These are phyloP conservation scores for Rosa hybrid DNA, from an alignment of 331 rosid genomes.

Conservation along the genomic window DNA sequence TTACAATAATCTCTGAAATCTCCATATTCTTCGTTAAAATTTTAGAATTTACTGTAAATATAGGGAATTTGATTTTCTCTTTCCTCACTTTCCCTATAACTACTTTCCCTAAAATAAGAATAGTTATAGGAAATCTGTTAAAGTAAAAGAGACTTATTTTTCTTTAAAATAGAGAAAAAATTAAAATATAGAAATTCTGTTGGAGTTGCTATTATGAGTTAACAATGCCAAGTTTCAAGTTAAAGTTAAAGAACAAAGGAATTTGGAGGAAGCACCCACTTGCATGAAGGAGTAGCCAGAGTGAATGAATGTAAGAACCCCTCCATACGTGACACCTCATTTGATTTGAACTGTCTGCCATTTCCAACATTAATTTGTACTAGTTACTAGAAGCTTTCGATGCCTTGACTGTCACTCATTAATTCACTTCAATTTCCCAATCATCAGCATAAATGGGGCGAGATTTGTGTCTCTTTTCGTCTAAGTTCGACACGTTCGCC, in stretches of 20 bases:
- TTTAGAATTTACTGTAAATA: too few relatives aligned
- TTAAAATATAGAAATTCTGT: too few relatives aligned
- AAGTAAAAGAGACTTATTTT: too few relatives aligned
- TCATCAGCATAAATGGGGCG: constrained; percentile 12
- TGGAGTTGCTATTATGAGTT: too few relatives aligned
- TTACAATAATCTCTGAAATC: too few relatives aligned
- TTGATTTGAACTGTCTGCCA: constrained; percentile 22
- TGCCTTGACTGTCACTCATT: background rate
- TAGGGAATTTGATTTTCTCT: too few relatives aligned
- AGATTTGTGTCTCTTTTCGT: background rate
- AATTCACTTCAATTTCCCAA: background rate
- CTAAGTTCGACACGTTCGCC: constrained; percentile 12
- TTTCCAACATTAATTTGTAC: too few relatives aligned
- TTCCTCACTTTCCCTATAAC: too few relatives aligned
- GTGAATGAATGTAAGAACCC: constrained; percentile 21
- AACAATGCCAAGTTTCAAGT: background rate
- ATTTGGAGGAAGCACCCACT: constrained; percentile 16
- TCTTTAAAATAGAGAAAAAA: too few relatives aligned
- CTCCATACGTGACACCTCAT: constrained; percentile 28
- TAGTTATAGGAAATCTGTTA: too few relatives aligned
- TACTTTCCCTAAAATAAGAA: too few relatives aligned
- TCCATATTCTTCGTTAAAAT: too few relatives aligned
- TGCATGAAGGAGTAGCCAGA: constrained; percentile 1
- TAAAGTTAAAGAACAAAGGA: constrained; percentile 12
- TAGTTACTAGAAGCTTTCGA: background rate